phyloP scores from a whole-genome alignment of 2,329 filamentous ascomycete genomes.

The Ilyonectria robusta region DNA sequence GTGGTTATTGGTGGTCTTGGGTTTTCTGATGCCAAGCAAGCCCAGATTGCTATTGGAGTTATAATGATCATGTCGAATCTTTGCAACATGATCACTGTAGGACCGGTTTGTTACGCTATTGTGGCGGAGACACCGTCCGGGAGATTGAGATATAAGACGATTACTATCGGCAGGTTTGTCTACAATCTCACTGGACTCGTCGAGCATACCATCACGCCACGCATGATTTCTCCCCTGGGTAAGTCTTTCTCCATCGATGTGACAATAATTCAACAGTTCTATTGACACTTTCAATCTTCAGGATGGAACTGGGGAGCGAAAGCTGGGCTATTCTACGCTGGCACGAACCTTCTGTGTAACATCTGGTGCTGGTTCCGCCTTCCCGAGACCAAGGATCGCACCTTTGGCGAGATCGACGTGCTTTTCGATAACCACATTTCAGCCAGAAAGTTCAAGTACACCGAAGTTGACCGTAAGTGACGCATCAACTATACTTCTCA shows the following conservation, averaged over 20 bases:
- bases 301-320: constrained; percentile 55
- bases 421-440: constrained; percentile 43
- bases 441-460: constrained; percentile 47
- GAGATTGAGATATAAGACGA: constrained; percentile 61
- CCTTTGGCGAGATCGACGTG: constrained; percentile 49
- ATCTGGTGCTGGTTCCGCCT: constrained; percentile 52
- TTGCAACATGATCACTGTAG: constrained; percentile 53
- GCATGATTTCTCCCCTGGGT: constrained; percentile 44
- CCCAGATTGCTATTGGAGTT: constrained; percentile 37
- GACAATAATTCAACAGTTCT: neutral
- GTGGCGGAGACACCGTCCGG: constrained; percentile 59
- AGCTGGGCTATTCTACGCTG: constrained; percentile 54
- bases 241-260: neutral
- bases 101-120: constrained; percentile 56
- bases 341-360: constrained; percentile 53
- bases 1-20: constrained; percentile 38
- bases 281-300: neutral
- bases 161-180: constrained; percentile 58
- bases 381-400: constrained; percentile 48
- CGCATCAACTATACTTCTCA: no score
- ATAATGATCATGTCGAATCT: constrained; percentile 50
- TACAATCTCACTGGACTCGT: constrained; percentile 60
- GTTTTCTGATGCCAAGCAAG: constrained; percentile 13
- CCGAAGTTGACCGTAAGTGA: constrained; percentile 44
- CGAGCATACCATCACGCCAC: constrained; percentile 55